These are phyloP conservation scores for Teunomyces panamensis DNA, from an alignment of 805 yeast genomes.

Conservation along the genomic window DNA sequence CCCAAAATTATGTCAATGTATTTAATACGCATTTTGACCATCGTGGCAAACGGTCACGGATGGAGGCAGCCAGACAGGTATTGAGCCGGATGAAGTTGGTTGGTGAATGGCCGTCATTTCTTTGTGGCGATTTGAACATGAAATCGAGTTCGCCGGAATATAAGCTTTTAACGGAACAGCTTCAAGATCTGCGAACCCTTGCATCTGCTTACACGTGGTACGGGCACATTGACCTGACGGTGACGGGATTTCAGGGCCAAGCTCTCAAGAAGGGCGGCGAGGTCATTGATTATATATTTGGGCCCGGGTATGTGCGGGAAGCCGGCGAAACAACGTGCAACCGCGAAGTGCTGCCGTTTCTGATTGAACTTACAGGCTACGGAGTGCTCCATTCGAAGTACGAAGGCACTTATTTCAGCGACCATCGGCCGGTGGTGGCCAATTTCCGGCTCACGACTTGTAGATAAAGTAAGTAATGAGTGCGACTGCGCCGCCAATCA, in stretches of 20 bases:
- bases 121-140: constrained; percentile 29
- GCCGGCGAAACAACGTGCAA: constrained; percentile 15
- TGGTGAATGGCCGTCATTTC: constrained; percentile 30
- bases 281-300: constrained; percentile 32
- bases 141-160: constrained; percentile 21
- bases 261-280: constrained; percentile 23
- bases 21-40: constrained; percentile 21
- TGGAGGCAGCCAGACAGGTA: constrained; percentile 10
- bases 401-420: constrained; percentile 32
- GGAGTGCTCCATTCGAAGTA: constrained; percentile 34
- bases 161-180: constrained; percentile 9
- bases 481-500: neutral
- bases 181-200: constrained; percentile 18
- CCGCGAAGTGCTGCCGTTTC: constrained; percentile 5
- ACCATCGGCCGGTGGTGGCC: constrained; percentile 35
- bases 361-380: constrained; percentile 20
- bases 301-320: constrained; percentile 20
- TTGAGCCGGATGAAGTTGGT: constrained; percentile 6
- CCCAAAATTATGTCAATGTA: constrained; percentile 14
- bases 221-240: constrained; percentile 29
- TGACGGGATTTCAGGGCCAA: constrained; percentile 32
- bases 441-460: constrained; percentile 17
- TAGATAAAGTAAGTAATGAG: neutral
- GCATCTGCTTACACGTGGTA: constrained; percentile 22
- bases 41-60: constrained; percentile 11